phyloP scores from a whole-genome alignment of 805 yeast genomes.

The Metschnikowia kofuensis region DNA sequence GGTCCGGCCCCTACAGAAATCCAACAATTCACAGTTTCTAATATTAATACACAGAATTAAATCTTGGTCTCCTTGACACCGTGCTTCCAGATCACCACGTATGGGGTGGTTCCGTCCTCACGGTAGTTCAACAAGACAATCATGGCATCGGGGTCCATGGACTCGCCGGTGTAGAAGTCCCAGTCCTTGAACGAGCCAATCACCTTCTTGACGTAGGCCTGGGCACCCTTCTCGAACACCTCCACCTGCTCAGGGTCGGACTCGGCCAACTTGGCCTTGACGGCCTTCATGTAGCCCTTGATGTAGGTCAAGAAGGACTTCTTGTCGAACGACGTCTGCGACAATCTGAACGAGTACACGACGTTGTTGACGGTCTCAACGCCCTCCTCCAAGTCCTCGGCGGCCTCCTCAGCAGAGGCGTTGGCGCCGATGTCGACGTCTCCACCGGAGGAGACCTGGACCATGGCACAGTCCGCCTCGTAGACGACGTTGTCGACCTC shows the following conservation, averaged over 20 bases:
- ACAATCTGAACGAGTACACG: conserved; percentile 97
- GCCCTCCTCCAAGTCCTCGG: conserved; percentile 78
- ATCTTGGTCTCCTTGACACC: conserved; percentile 89
- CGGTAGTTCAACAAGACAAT: conserved; percentile 97
- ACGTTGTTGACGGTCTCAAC: conserved; percentile 94
- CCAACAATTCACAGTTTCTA: conserved; percentile 6
- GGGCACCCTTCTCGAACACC: conserved; percentile 96
- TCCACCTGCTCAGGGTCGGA: conserved; percentile 82
- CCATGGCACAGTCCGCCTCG: conserved; percentile 96
- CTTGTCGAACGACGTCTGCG: conserved; percentile 94
- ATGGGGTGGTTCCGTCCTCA: conserved; percentile 99
- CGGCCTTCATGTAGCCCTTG: conserved; percentile 97
- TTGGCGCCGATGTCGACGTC: conserved; percentile 99
- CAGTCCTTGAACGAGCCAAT: conserved; percentile 95
- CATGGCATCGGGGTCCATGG: conserved; percentile 98
- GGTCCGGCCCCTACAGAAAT: not conserved
- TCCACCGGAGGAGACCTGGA: conserved; percentile 76
- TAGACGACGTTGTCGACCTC: conserved; percentile 86
- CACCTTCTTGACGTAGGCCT: conserved; percentile 93
- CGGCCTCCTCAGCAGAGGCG: conserved; percentile 98
- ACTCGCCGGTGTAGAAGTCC: conserved; percentile 36
- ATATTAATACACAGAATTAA: conserved; percentile 42
- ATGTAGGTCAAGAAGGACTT: conserved; percentile 95
- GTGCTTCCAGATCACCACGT: conserved; percentile 98
- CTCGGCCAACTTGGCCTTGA: conserved; percentile 91